Evolutionary conservation across 768 basidiomycete species (phyloP), one percentile per base, ranked within the genome.

Genomic region (Mycena alexandri): DNA sequence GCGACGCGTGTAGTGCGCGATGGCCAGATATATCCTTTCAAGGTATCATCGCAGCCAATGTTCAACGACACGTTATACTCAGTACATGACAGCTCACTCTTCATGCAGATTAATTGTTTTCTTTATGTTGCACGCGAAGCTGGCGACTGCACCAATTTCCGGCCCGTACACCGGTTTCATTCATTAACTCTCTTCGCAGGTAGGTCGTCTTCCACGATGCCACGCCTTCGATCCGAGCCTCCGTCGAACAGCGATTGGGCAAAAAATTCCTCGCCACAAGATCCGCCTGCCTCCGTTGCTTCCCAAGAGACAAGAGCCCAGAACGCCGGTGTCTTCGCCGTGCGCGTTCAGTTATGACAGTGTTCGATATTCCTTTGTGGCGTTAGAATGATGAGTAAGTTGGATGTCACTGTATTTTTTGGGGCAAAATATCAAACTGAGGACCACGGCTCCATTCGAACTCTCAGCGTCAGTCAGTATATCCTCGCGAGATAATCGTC

Each of bases 201-300:
- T 17, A 12, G 4, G 13, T 9, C 47, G 19, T 24, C 7, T 62
- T 44, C 44, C 61, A 63, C 61, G 61, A 33, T 47, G 62, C 62
- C 62, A 55, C 62, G 53, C 60, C 25, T 13, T 42, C 59, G 59
- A 22, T 25, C 60, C 60, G 60, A 61, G 21, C 41, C 52, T 47
- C 44, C 44, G 42, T 47, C 52, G 62, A 55, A 11, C 33, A 42
- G 34, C 36, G 51, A 47, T 63, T 63, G 43, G 36, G 3, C 4
- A 38, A 38, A 2, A 14, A 14, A 46, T 63, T 48, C n/a, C 48
- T 11, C 17, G 14, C 6, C 44, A n/a, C 58, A 63, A 53, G 43
- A 63, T 47, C 52, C 43, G 53, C 55, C 34, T 46, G 53, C 62
- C 22, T 63, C 46, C 52, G 43, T 12, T 17, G 53, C 62, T 63